Evolutionary conservation across 768 basidiomycete genomes (phyloP), one percentile per base, ranked within the genome.

Genomic region (Podaxis rugospora): DNA sequence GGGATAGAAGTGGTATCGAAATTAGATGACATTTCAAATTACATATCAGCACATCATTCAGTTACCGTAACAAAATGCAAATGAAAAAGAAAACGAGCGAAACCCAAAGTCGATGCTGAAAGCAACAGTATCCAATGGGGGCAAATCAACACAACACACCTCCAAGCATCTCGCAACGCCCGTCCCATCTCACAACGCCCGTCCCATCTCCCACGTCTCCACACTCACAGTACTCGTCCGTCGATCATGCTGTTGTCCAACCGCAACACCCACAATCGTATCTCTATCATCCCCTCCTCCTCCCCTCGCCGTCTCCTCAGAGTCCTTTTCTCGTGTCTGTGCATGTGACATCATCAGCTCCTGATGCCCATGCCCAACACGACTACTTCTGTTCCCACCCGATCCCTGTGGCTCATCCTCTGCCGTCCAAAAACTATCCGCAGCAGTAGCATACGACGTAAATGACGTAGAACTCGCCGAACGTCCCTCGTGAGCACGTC

Each of bases 401-500:
- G 50, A 42, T 18, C 40, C 36, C 21, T 51, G 56, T 16, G 35
- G 36, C 18, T 60, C 27, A 35, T 55, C 52, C 64, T 69, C 78
- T 14, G 69, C 71, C n/a, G 68, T 64, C 68, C 71, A 78, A 49
- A 72, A 77, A 3, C 76, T 80, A 32, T 81, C 80, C 14, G 69
- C 71, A n/a, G 76, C 80, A 40, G 82, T 79, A 40, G 73, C 72
- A 65, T 72, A 80, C 56, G 80, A 78, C 14, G 75, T 74, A 63
- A 44, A 68, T 37, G 75, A 76, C 53, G 71, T 68, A 39, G 74
- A 72, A 57, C 76, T 82, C 16, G 70, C 70, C 25, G 78, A 71
- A 42, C 76, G 68, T 64, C 71, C 70, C 51, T 28, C 16, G 21
- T 66, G 65, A 11, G 51, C 62, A 57, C 65, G 60, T 21, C 59